A percentile compares a stretch with the other conserved stretches of the same genome.
Evolutionary conservation across 768 basidiomycete species (phyloP).

Genomic region (Serendipita sp.): DNA sequence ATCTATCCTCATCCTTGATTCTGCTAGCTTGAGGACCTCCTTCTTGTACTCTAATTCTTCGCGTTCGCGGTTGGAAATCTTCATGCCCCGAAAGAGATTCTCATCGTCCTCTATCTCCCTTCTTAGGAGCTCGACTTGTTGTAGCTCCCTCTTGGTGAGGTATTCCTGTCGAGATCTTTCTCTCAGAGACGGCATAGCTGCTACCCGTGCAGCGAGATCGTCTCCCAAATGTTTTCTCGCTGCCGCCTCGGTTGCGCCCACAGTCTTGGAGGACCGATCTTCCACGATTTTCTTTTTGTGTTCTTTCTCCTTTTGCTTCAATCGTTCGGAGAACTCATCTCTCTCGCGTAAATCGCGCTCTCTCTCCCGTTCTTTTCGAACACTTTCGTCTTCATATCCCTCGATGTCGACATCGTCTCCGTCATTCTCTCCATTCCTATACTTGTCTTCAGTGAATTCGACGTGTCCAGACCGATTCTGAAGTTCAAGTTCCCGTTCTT

Average conservation of each 20-base stretch:
- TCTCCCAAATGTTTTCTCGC: constrained; percentile 74
- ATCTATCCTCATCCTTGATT: constrained; percentile 85
- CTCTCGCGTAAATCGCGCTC: constrained; percentile 67
- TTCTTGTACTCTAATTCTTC: constrained; percentile 80
- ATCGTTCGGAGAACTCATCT: constrained; percentile 84
- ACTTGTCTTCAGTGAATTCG: constrained; percentile 16
- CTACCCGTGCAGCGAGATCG: constrained; percentile 34
- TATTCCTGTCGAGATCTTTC: constrained; percentile 89
- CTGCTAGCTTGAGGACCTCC: constrained; percentile 77
- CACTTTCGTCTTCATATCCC: constrained; percentile 56
- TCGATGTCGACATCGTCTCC: constrained; percentile 15
- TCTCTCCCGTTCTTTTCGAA: constrained; percentile 54
- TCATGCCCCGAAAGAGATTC: constrained; percentile 79
- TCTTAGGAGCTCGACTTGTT: constrained; percentile 84
- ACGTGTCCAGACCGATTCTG: not conserved
- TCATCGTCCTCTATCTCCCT: constrained; percentile 93
- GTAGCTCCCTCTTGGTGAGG: constrained; percentile 86
- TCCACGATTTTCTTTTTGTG: constrained; percentile 81
- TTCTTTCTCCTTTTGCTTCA: constrained; percentile 67
- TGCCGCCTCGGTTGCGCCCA: constrained; percentile 57
- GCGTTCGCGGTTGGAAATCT: constrained; percentile 67
- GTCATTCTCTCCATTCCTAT: constrained; percentile 17
- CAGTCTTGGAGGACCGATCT: constrained; percentile 66
- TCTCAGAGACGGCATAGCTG: constrained; percentile 57
- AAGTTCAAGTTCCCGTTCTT: constrained; percentile 14